Evolutionary conservation across 2,329 filamentous ascomycete species (phyloP).

Genomic region (Trichoderma endophyticum): DNA sequence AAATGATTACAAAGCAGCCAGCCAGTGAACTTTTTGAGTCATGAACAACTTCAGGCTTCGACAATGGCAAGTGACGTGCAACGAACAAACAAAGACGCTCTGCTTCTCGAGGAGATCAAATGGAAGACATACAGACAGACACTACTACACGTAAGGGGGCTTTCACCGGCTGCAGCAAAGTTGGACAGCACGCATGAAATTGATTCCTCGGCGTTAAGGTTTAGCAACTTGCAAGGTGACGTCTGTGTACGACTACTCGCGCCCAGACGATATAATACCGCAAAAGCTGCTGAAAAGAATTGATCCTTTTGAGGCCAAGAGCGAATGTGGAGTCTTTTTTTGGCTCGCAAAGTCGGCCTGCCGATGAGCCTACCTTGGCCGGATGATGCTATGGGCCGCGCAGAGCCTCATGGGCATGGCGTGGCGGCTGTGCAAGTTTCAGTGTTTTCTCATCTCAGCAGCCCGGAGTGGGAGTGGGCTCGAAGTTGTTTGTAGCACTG

Average conservation of each 20-base stretch:
- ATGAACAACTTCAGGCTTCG: not conserved
- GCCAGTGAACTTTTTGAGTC: not conserved
- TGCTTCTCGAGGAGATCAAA: not conserved
- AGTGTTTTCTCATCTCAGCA: not conserved
- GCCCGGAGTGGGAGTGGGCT: not conserved
- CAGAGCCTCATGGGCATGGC: conserved; percentile 10
- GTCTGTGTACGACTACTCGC: not conserved
- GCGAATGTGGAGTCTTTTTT: not conserved
- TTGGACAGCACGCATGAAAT: not conserved
- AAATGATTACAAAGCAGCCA: conserved; percentile 15
- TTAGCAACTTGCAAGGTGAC: not conserved
- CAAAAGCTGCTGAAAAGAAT: not conserved
- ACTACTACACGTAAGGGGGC: not conserved
- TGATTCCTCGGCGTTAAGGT: not conserved
- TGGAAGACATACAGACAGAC: no score
- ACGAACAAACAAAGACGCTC: not conserved
- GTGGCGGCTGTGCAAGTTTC: conserved; percentile 15
- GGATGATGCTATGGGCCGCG: not conserved
- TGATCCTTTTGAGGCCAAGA: not conserved
- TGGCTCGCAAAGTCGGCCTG: not conserved
- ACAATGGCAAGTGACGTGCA: not conserved
- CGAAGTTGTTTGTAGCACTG: not conserved
- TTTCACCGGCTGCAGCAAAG: not conserved
- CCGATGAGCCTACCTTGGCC: not conserved
- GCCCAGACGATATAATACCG: not conserved